A percentile compares a stretch with the other conserved stretches of the same genome.
phyloP scores from a whole-genome alignment of 2,329 filamentous ascomycete species.

The Claviceps humidiphila region DNA sequence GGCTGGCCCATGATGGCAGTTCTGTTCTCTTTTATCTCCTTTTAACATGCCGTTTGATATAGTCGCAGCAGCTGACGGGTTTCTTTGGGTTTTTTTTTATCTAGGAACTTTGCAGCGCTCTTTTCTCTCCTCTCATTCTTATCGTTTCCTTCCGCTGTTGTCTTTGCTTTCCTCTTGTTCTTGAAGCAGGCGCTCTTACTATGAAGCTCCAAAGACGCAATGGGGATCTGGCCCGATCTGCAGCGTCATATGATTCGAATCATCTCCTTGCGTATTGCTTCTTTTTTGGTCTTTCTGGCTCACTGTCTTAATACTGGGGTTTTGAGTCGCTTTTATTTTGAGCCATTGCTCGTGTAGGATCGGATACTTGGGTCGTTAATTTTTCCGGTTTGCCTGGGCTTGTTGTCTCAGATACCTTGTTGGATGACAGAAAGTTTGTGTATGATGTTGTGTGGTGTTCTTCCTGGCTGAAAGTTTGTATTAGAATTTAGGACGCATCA shows the following conservation, averaged over 20 bases:
- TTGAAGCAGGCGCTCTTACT: too few relatives aligned
- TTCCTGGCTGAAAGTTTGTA: too few relatives aligned
- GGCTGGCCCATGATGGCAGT: conserved; percentile 39
- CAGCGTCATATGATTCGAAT: too few relatives aligned
- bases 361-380: conserved; percentile 8
- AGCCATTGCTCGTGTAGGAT: too few relatives aligned
- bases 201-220: too few relatives aligned
- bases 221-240: too few relatives aligned
- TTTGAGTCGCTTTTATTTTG: too few relatives aligned
- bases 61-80: neutral
- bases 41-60: neutral
- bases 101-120: too few relatives aligned
- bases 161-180: neutral
- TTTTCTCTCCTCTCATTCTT: neutral
- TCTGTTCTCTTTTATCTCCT: conserved; percentile 6
- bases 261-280: neutral
- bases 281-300: conserved; percentile 6
- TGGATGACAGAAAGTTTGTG: conserved; percentile 32
- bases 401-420: conserved; percentile 44
- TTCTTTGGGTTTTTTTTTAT: neutral
- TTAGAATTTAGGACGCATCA: too few relatives aligned
- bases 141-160: neutral
- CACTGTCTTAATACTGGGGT: too few relatives aligned
- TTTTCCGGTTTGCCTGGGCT: conserved; percentile 13
- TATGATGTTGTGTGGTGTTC: neutral